Percentiles rank a stretch among this genome's conserved stretches.
These are phyloP conservation scores for Aspergillus versicolor DNA, from an alignment of 2,329 filamentous ascomycete species.

Conservation along the genomic window DNA sequence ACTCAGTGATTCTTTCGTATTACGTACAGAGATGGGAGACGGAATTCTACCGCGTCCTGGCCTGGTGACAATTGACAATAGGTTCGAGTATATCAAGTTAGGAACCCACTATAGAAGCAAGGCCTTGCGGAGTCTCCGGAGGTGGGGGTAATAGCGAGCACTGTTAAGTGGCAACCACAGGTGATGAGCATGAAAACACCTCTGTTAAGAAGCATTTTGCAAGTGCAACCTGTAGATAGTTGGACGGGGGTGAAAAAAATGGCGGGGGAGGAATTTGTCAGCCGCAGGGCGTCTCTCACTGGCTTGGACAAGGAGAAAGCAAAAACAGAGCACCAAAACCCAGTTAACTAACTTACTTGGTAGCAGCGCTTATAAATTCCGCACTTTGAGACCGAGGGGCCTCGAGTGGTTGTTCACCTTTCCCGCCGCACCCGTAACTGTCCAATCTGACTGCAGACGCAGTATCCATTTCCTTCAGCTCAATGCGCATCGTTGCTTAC, in stretches of 20 bases:
- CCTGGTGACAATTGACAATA: constrained; percentile 1
- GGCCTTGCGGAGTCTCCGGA: background rate
- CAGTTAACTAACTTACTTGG: background rate
- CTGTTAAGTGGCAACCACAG: background rate
- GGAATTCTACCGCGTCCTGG: too few relatives aligned
- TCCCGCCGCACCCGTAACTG: background rate
- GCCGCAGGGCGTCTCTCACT: background rate
- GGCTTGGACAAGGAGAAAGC: background rate
- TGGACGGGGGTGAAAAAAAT: background rate
- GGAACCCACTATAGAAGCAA: background rate
- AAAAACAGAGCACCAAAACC: background rate
- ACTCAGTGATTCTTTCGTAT: background rate
- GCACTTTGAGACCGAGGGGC: too few relatives aligned
- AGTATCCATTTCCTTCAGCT: background rate
- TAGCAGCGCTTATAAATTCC: background rate
- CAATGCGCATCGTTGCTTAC: background rate
- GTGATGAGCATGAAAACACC: background rate
- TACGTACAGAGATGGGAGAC: constrained; percentile 6
- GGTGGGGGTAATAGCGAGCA: background rate
- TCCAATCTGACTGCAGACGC: background rate
- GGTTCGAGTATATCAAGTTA: background rate
- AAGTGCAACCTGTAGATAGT: background rate
- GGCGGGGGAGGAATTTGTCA: background rate
- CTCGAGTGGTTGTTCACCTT: background rate
- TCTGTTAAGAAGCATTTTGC: background rate